Base-by-base conservation (phyloP, 805 yeast species). In the Zygosaccharomyces rouxii region DNA sequence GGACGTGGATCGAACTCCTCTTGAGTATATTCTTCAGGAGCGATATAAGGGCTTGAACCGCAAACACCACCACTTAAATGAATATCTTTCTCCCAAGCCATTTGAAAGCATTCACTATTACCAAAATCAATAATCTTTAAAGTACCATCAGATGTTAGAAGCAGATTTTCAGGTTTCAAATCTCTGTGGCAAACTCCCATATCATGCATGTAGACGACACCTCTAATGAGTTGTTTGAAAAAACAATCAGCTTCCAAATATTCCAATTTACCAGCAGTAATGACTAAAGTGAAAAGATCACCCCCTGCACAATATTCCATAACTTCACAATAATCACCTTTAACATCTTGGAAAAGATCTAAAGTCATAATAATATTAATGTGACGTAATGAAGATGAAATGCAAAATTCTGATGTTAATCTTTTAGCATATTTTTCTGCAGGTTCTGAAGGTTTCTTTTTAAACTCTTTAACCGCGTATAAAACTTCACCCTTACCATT, bases 141-240 rank as follows among this genome's bases (percentile, higher is more conserved):
- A 13, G 74, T 71, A 38, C 96, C 96, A 51, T 76, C 75, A 33
- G 81, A 79, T 0, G 94, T 85, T 35, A 89, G 68, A 53, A 92
- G 67, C 42, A 92, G 84, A 62, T 92, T 92, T 59, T 92, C 99
- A 0, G 99, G 99, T 66, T 92, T 92, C 59, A 92, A 71, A 68
- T 92, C 99, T 54, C 99, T 76, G 66, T 92, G 99, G 35, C 90
- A 85, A 11, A 92, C 89, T 3, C 97, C 97, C 64, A 83, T 85
- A 49, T 80, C 80, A 65, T 94, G 98, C 77, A 92, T 92, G 71
- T 86, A 89, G 47, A 79, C 80, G 23, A 89, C 94, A 35, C 95
- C 96, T 53, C 87, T 72, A 22, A 89, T 78, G 42, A 89, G 68
- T 64, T 89, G 97, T 63, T 89, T 88, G 71, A 88, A 87, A 59